Percentiles rank a stretch among this genome's conserved stretches.
These are phyloP conservation scores for Yarrowia osloensis DNA, from an alignment of 805 yeast species.

Conservation along the genomic window DNA sequence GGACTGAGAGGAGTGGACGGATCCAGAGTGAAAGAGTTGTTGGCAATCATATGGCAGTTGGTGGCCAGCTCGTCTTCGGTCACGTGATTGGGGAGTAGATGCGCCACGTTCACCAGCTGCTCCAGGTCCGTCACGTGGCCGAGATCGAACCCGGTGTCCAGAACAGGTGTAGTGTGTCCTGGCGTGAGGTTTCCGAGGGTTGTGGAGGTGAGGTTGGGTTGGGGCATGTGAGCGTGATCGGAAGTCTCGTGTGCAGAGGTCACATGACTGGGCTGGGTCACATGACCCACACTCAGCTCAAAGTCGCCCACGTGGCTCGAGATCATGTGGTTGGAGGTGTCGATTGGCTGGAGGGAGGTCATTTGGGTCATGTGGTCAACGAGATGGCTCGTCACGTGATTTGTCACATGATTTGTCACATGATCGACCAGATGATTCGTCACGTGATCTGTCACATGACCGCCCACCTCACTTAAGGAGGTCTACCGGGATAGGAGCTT, in stretches of 20 bases:
- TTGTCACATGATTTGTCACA: neutral
- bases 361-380: neutral
- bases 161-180: neutral
- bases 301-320: slow-evolving; percentile 3
- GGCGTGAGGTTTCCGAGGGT: slow-evolving; percentile 8
- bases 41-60: neutral
- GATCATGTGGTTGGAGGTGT: neutral
- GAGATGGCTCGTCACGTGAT: neutral
- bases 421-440: neutral
- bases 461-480: too few species aligned
- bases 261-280: neutral
- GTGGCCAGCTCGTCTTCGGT: neutral
- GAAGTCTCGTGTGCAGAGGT: neutral
- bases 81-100: neutral
- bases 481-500: too few species aligned
- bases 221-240: neutral
- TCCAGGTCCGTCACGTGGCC: neutral
- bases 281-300: neutral
- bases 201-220: neutral
- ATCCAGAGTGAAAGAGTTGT: neutral
- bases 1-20: slow-evolving; percentile 4
- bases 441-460: neutral
- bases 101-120: neutral
- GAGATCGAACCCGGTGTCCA: neutral
- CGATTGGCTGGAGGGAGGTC: neutral